Percentiles rank a stretch among this genome's conserved stretches.
These are phyloP conservation scores for Auriscalpium microsporum DNA, from an alignment of 768 basidiomycete genomes.

Conservation along the genomic window DNA sequence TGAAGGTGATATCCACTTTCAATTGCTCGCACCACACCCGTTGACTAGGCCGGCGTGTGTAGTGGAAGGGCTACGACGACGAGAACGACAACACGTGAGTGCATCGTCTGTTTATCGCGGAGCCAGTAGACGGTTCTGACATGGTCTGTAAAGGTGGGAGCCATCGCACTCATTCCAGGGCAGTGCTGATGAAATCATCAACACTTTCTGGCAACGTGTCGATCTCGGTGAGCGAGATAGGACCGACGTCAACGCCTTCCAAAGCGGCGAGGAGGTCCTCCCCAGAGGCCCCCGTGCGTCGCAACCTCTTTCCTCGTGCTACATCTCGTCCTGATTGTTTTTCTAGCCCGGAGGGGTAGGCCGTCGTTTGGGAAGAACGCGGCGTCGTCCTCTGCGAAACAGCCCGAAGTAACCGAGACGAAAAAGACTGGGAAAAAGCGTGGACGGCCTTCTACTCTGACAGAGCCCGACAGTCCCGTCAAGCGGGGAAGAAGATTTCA, in stretches of 20 bases:
- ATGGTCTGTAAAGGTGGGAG: slow-evolving; percentile 10
- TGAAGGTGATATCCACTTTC: slow-evolving; percentile 6
- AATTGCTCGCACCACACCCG: not conserved
- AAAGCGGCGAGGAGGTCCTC: slow-evolving; percentile 12
- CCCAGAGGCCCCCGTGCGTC: slow-evolving; percentile 10
- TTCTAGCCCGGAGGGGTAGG: slow-evolving; percentile 1
- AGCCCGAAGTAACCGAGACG: too few species aligned
- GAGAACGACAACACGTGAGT: slow-evolving; percentile 12
- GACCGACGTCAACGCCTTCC: slow-evolving; percentile 6
- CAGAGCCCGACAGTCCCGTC: too few species aligned
- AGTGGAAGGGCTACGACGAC: slow-evolving; percentile 15
- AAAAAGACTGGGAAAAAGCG: too few species aligned
- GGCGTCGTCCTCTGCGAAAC: not conserved
- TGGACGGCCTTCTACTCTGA: too few species aligned
- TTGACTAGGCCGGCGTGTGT: not conserved
- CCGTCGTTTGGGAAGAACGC: not conserved
- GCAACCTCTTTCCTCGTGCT: not conserved
- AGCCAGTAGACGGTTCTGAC: not conserved
- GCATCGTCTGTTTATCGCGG: not conserved
- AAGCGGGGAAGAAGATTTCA: not conserved
- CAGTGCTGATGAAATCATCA: slow-evolving; percentile 5
- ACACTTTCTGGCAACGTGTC: slow-evolving; percentile 12
- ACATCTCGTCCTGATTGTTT: not conserved
- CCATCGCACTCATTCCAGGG: slow-evolving; percentile 11
- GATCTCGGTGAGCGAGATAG: slow-evolving; percentile 8